These are phyloP conservation scores for Solanum hybrid DNA, from an alignment of 305 asterid genomes.

Conservation along the genomic window DNA sequence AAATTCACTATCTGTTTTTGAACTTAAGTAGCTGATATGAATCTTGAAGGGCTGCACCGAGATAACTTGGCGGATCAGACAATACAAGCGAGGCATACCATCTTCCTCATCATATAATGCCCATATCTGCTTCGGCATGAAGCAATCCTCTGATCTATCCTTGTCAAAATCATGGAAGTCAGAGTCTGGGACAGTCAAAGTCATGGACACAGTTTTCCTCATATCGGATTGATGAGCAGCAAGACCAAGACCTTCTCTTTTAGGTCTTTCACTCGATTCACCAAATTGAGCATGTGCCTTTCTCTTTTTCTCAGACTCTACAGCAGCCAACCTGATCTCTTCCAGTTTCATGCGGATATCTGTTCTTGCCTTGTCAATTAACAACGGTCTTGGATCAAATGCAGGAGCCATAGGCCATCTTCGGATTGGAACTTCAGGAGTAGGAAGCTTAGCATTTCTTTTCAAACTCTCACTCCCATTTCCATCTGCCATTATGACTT, in stretches of 20 bases:
- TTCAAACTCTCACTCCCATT: constrained; percentile 44
- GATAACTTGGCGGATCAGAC: constrained; percentile 19
- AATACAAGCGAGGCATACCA: constrained; percentile 27
- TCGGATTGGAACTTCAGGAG: constrained; percentile 38
- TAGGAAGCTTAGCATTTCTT: constrained; percentile 37
- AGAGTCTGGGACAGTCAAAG: constrained; percentile 44
- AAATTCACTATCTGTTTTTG: constrained; percentile 22
- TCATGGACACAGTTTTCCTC: constrained; percentile 45
- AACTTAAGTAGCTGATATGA: constrained; percentile 29
- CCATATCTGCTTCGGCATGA: constrained; percentile 23
- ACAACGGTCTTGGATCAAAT: constrained; percentile 58
- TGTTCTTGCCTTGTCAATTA: constrained; percentile 63
- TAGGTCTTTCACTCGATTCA: constrained; percentile 23
- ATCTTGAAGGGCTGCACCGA: constrained; percentile 25
- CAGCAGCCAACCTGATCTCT: constrained; percentile 50
- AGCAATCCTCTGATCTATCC: constrained; percentile 17
- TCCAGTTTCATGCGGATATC: constrained; percentile 52
- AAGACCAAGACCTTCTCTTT: constrained; percentile 19
- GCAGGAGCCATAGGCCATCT: constrained; percentile 49
- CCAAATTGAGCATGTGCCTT: constrained; percentile 30
- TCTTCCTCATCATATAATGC: constrained; percentile 24
- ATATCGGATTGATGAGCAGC: constrained; percentile 30
- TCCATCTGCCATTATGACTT: constrained; percentile 30
- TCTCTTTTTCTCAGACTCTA: constrained; percentile 51
- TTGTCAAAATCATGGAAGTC: constrained; percentile 28